These are phyloP conservation scores for Carallia brachiata DNA, from an alignment of 345 rosid species.

Conservation along the genomic window DNA sequence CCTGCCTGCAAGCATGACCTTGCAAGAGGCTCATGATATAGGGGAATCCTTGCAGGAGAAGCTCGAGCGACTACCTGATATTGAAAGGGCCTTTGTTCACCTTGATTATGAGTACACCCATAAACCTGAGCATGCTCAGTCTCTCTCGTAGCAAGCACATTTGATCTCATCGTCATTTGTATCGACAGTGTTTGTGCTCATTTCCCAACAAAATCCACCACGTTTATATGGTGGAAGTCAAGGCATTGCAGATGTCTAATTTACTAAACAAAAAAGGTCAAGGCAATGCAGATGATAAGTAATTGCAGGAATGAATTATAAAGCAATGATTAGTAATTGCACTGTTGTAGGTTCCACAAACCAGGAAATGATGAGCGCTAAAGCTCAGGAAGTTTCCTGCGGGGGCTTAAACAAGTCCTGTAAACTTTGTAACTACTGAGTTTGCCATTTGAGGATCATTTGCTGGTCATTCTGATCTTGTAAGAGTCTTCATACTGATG, in stretches of 20 bases:
- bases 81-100: constrained; percentile 95
- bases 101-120: constrained; percentile 93
- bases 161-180: not conserved
- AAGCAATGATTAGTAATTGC: not conserved
- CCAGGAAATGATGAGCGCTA: not conserved
- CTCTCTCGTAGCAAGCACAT: not conserved
- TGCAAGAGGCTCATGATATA: constrained; percentile 90
- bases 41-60: constrained; percentile 92
- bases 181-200: not conserved
- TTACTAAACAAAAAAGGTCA: too few relatives aligned
- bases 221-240: not conserved
- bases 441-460: too few relatives aligned
- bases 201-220: not conserved
- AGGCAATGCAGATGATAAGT: not conserved
- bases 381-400: not conserved
- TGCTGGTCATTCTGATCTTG: too few relatives aligned
- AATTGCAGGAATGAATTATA: not conserved
- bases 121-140: constrained; percentile 88
- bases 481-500: too few relatives aligned
- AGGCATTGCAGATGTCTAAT: too few relatives aligned
- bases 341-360: not conserved
- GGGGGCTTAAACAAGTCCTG: not conserved
- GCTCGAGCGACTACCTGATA: constrained; percentile 81
- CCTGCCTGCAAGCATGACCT: constrained; percentile 78
- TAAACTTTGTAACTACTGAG: too few relatives aligned